Evolutionary conservation across 306 rosid genomes (phyloP).

Genomic region (Vigna trinervia): DNA sequence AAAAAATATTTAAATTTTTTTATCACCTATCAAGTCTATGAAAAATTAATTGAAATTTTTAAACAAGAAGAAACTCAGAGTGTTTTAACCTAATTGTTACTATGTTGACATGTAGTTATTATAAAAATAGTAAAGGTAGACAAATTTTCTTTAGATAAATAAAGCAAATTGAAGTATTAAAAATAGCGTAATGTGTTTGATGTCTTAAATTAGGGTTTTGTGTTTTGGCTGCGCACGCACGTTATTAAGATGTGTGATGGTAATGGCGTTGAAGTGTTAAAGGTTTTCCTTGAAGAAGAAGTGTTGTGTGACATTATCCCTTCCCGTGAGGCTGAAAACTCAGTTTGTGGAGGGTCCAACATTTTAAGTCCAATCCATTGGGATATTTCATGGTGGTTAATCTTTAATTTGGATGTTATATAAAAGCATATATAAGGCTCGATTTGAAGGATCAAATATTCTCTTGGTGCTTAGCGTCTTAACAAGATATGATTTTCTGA

Average conservation of each 20-base stretch:
- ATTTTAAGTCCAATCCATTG: slow-evolving; percentile 42
- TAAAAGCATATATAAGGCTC: slow-evolving; percentile 39
- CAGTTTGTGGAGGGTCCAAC: slow-evolving; percentile 47
- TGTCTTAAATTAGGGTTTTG: background rate
- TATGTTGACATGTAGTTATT: background rate
- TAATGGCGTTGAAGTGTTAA: slow-evolving; percentile 22
- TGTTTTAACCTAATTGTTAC: background rate
- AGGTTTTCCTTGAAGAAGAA: slow-evolving; percentile 37
- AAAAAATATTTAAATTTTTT: no score
- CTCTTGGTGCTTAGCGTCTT: slow-evolving; percentile 42
- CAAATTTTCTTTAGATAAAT: no score
- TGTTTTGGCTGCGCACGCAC: slow-evolving; percentile 5
- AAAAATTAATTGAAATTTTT: no score
- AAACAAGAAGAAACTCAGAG: no score
- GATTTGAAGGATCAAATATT: slow-evolving; percentile 42
- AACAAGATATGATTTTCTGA: slow-evolving; percentile 50
- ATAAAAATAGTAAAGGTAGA: no score
- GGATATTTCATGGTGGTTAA: slow-evolving; percentile 34
- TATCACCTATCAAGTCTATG: no score
- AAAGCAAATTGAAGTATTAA: no score
- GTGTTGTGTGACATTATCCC: slow-evolving; percentile 20
- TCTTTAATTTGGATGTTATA: slow-evolving; percentile 45
- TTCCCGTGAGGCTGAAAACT: slow-evolving; percentile 37
- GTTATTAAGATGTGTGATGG: background rate
- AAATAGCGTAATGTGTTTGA: no score